phyloP scores from a whole-genome alignment of 148 eudicot genomes.

The Suaeda aralocaspica region DNA sequence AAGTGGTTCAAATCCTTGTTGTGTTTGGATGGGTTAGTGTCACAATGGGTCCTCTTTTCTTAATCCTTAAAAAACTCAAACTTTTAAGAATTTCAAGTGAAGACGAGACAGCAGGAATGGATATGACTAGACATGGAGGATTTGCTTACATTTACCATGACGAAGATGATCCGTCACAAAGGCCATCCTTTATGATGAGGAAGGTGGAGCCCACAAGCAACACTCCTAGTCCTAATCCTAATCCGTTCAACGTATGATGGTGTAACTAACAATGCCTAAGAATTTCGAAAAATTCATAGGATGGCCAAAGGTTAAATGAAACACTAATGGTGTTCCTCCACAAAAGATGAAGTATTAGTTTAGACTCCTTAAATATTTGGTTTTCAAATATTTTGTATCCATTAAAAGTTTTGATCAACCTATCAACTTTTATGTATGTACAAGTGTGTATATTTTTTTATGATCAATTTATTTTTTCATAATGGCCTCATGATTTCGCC shows the following conservation, averaged over 20 bases:
- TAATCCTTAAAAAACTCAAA: conserved; percentile 25
- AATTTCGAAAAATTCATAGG: not conserved
- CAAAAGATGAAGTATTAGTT: not conserved
- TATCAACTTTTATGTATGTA: not conserved
- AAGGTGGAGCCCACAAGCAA: conserved; percentile 24
- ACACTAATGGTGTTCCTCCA: not conserved
- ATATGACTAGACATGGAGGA: conserved; percentile 40
- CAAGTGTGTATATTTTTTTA: conserved; percentile 8
- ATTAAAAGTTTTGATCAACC: too few species aligned
- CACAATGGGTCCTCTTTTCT: conserved; percentile 40
- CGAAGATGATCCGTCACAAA: conserved; percentile 23
- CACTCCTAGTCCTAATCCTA: conserved; percentile 24
- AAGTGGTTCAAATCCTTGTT: conserved; percentile 31
- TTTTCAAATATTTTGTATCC: too few species aligned
- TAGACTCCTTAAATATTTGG: too few species aligned
- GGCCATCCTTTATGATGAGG: conserved; percentile 7
- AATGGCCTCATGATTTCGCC: too few species aligned
- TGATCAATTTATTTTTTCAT: too few species aligned
- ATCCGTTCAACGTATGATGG: not conserved
- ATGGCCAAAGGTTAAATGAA: not conserved
- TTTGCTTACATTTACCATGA: conserved; percentile 35
- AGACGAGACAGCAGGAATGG: conserved; percentile 43
- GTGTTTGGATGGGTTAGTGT: conserved; percentile 39
- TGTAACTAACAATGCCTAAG: not conserved
- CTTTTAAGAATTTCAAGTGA: conserved; percentile 32